Conservation (phyloP, 192 early-diverging fungal genomes). For the Oehlia diaphana region DNA sequence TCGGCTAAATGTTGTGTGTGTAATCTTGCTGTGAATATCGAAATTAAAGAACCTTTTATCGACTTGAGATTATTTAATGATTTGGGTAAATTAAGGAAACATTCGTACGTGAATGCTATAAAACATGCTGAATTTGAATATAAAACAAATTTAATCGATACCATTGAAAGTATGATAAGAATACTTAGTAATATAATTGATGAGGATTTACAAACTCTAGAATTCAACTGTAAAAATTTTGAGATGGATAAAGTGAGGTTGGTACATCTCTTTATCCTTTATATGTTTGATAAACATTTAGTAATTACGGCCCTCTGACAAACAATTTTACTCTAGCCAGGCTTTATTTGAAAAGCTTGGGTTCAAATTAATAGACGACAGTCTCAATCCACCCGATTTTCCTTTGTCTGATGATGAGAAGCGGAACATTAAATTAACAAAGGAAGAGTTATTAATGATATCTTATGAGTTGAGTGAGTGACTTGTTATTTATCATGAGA, state of each 20-base stretch:
- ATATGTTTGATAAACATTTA: neutral
- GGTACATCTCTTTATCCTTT: neutral
- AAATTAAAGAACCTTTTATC: conserved; percentile 17
- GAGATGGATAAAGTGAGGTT: conserved; percentile 10
- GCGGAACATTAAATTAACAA: neutral
- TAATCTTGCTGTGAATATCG: neutral
- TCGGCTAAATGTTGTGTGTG: conserved; percentile 11
- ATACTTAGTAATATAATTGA: neutral
- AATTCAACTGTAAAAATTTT: neutral
- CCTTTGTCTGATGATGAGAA: neutral
- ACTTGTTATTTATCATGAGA: neutral
- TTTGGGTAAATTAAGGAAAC: conserved; percentile 7
- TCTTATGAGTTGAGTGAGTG: neutral
- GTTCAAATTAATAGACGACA: neutral
- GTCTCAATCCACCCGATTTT: neutral
- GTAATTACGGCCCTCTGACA: neutral
- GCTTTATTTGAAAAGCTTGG: conserved; percentile 13
- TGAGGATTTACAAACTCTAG: neutral
- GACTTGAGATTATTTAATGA: conserved; percentile 3
- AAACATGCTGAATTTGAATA: neutral
- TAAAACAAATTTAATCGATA: neutral
- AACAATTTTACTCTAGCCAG: conserved; percentile 23
- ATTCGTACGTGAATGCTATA: neutral
- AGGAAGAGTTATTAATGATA: conserved; percentile 14
- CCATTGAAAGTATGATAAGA: neutral